Conservation (phyloP, 1,284 basidiomycete genomes). For the Ceratobasidium sp. region DNA sequence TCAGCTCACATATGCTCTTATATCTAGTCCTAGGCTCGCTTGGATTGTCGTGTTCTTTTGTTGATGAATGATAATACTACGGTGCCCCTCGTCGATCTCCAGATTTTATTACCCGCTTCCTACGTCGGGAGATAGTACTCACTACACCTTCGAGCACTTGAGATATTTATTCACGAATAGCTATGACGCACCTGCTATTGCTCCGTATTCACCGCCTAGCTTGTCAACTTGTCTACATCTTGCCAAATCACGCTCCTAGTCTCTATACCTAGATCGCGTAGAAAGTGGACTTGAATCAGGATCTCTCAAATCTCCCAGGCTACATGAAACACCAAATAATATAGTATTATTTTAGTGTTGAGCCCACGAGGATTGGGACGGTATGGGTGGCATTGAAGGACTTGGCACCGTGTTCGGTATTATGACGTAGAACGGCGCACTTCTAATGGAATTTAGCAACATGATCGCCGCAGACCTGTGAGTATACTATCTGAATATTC, state of each 20-base stretch:
- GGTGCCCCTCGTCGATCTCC: conserved; percentile 48
- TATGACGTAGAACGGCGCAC: conserved; percentile 41
- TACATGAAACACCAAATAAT: conserved; percentile 28
- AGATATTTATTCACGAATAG: conserved; percentile 37
- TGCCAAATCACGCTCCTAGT: neutral
- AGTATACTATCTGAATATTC: neutral
- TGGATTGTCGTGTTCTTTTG: conserved; percentile 54
- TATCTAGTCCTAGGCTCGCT: conserved; percentile 43
- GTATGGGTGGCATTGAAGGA: conserved; percentile 47
- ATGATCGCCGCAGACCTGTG: conserved; percentile 38
- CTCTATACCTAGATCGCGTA: conserved; percentile 42
- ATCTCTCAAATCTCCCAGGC: neutral
- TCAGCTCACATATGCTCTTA: conserved; percentile 44
- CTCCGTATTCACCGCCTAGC: too few species aligned
- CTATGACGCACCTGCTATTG: conserved; percentile 41
- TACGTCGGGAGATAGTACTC: conserved; percentile 9
- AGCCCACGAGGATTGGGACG: conserved; percentile 47
- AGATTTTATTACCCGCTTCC: conserved; percentile 32
- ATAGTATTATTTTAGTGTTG: conserved; percentile 48
- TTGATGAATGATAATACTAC: conserved; percentile 55
- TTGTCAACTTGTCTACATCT: too few species aligned
- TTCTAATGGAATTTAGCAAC: conserved; percentile 43
- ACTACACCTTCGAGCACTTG: conserved; percentile 39
- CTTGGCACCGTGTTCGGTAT: conserved; percentile 43
- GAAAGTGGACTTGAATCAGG: conserved; percentile 13